Base-by-base conservation (phyloP, 352 stramenopile species). In the Phytophthora pinifolia region DNA sequence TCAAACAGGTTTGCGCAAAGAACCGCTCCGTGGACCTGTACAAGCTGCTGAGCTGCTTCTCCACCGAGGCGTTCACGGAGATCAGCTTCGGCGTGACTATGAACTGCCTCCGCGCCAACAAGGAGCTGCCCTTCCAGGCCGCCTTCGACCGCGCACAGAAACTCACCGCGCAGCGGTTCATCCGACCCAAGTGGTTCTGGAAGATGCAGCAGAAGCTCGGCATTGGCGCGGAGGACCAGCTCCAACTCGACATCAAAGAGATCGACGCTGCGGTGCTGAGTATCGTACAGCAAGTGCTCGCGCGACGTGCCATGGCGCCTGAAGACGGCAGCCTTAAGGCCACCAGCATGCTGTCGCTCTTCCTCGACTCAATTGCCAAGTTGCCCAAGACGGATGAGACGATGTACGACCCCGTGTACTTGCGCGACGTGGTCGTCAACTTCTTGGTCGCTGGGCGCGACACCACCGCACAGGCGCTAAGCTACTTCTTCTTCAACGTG, bases 391-490 rank as follows among this genome's bases (percentile, higher is more conserved):
- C 35, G 6, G 32, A 61, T 1, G 44, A 66, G 12, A 18, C 61
- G 22, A n/a, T 35, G 2, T 70, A 78, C 27, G 62, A 79, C 22
- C 57, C 68, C 15, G 39, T 47, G 0, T 82, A 71, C 35, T 31
- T 94, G n/a, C 78, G 79, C 18, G 82, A 94, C 56, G 72, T 96
- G 7, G 75, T 89, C 12, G 64, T 96, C 22, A 92, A 79, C 37
- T 88, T 94, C 59, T 45, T 96, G 12, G 67, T 96, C 33, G 82
- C 83, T 32, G 86, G 86, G 5, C 69, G 86, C 7, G 86, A 96
- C 61, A 90, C 85, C 0, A 93, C 82, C 0, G 81, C 86, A 15
- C 82, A 86, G 42, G 68, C 81, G 4, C 54, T 96, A 3, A 72
- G 59, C 9, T 96, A 85, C 85, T 76, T 92, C 52, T 81, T 92